A percentile compares a stretch with the other conserved stretches of the same genome.
Conservation (phyloP, 2,329 filamentous ascomycete genomes). For the Fusarium penzigii region DNA sequence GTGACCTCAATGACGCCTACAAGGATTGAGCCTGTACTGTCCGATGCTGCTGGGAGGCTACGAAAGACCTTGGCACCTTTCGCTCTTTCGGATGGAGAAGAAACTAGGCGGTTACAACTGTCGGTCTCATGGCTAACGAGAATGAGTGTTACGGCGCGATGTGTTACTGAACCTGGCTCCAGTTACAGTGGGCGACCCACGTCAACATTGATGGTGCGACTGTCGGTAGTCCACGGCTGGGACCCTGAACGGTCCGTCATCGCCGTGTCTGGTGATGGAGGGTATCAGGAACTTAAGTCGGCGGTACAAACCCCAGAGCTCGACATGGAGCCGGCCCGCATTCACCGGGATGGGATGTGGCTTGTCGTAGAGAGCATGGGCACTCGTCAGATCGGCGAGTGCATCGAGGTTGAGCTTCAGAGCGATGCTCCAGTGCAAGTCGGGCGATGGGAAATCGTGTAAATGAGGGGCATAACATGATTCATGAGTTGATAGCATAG, state of each 20-base stretch:
- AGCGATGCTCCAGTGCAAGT: conserved; percentile 49
- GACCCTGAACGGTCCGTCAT: conserved; percentile 68
- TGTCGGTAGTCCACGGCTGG: conserved; percentile 72
- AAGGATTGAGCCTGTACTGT: conserved; percentile 60
- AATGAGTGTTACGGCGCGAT: conserved; percentile 42
- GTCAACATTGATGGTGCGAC: conserved; percentile 61
- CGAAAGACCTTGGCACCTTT: conserved; percentile 59
- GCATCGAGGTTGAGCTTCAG: conserved; percentile 55
- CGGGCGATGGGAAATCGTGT: conserved; percentile 43
- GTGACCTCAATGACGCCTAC: conserved; percentile 66
- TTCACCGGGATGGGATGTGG: conserved; percentile 64
- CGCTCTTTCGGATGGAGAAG: conserved; percentile 47
- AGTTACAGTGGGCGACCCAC: conserved; percentile 17
- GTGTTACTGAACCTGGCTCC: conserved; percentile 25
- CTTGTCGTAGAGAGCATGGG: conserved; percentile 80
- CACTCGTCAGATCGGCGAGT: conserved; percentile 41
- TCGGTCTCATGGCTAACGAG: conserved; percentile 55
- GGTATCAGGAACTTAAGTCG: conserved; percentile 68
- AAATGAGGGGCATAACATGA: neutral
- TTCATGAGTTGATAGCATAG: neutral
- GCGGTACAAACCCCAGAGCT: conserved; percentile 72
- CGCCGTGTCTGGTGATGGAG: conserved; percentile 68
- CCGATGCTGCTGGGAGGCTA: conserved; percentile 75
- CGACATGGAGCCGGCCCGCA: conserved; percentile 68
- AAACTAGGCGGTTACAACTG: conserved; percentile 43